Base-by-base conservation (phyloP, 306 rosid genomes). In the Sphenostylis stenocarpa region DNA sequence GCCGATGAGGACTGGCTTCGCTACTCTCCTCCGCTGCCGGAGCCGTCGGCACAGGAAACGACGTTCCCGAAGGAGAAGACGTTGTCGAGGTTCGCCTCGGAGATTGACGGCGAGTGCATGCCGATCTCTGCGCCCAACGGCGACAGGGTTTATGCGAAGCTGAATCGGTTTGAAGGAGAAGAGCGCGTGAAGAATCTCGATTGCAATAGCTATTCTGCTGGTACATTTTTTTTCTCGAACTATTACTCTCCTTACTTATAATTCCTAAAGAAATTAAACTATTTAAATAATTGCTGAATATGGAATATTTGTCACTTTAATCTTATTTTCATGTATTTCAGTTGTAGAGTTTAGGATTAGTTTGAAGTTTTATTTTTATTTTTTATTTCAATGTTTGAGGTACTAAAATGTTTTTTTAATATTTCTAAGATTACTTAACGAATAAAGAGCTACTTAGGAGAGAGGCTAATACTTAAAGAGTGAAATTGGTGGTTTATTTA, bases 81-180 rank as follows among this genome's bases (percentile, higher is more conserved):
- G 16, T 67, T 92, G 70, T 92, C 88, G 60, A 84, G 95, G 80
- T 92, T 69, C 34, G 90, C 89, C 4, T 89, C 95, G 65, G 96
- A 95, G 83, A 90, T 95, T 12, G 96, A 89, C 34, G 96, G 98
- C 9, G 97, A 89, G 78, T 90, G 86, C 84, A 67, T 95, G 73
- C 91, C 97, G 31, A 72, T 92, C 34, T 92, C 97, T 13, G 98
- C 97, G 26, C 98, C 97, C 7, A 74, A 79, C 8, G 96, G 96
- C 3, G 87, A 90, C n/a, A 90, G 97, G 85, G 96, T 92, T 65
- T 95, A 95, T 61, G 90, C 90, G 8, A 92, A 89, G 87, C 69
- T 92, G 28, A 72, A 77, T 61, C 82, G 86, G 80, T 74, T 28
- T 36, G 87, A 48, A 56, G 87, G 77, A 80, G 90, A 86, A 66